Evolutionary conservation across 345 rosid genomes (phyloP).

Genomic region (Aethionema arabicum): DNA sequence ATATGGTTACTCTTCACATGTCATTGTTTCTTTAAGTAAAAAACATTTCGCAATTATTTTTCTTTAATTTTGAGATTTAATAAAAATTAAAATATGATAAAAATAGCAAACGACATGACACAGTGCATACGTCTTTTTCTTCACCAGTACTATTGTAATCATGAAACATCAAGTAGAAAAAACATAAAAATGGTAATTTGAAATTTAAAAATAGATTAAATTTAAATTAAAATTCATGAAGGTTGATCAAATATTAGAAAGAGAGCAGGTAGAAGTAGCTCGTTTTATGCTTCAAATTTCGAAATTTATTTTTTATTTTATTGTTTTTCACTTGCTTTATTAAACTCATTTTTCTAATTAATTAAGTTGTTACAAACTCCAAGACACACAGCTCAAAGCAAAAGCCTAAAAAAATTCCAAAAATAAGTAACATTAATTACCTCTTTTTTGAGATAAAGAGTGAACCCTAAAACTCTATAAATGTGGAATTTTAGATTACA

Average conservation of each 20-base stretch:
- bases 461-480: constrained; percentile 33
- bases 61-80: constrained; percentile 4
- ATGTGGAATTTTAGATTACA: constrained; percentile 24
- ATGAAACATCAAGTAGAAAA: constrained; percentile 30
- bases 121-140: constrained; percentile 32
- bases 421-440: constrained; percentile 6
- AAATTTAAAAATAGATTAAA: neutral
- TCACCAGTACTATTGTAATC: constrained; percentile 25
- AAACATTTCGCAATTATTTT: neutral
- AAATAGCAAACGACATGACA: constrained; percentile 26
- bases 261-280: constrained; percentile 35
- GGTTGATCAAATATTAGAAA: constrained; percentile 23
- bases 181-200: constrained; percentile 16
- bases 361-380: constrained; percentile 25
- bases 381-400: constrained; percentile 19
- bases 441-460: constrained; percentile 18
- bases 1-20: constrained; percentile 21
- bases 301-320: constrained; percentile 36
- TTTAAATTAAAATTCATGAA: constrained; percentile 9
- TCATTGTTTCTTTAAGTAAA: neutral
- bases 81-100: neutral
- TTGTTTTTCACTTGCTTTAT: neutral
- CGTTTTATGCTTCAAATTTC: constrained; percentile 38
- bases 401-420: neutral
- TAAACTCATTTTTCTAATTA: neutral